Conservation (phyloP, 805 yeast species). For the Candida caryicola region DNA sequence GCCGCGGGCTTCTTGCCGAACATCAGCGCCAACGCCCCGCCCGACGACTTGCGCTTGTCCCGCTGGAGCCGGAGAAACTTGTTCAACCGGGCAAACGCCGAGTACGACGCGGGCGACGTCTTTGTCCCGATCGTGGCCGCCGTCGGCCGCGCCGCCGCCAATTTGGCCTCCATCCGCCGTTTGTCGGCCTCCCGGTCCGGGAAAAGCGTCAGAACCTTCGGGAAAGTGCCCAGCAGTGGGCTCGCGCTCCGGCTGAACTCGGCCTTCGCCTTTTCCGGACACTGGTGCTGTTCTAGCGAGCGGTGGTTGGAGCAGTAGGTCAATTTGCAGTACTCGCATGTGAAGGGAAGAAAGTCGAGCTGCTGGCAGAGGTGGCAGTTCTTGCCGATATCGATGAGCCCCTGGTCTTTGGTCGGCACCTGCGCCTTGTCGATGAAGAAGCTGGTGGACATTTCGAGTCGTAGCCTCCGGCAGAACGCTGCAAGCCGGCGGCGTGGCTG, state of each 20-base stretch:
- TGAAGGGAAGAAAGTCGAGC: slow-evolving; percentile 58
- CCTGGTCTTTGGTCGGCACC: slow-evolving; percentile 23
- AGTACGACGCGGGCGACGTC: slow-evolving; percentile 22
- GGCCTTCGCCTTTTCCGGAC: slow-evolving; percentile 19
- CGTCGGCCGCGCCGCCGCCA: slow-evolving; percentile 11
- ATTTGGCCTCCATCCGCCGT: slow-evolving; percentile 28
- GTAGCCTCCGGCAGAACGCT: no score
- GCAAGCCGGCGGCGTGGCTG: no score
- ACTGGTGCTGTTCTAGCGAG: slow-evolving; percentile 29
- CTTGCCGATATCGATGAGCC: slow-evolving; percentile 55
- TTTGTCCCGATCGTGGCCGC: slow-evolving; percentile 24
- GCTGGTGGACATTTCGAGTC: slow-evolving; percentile 9
- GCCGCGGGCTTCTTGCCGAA: slow-evolving; percentile 4
- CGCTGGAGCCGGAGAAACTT: slow-evolving; percentile 28
- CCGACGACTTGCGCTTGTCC: slow-evolving; percentile 5
- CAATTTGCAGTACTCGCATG: slow-evolving; percentile 46
- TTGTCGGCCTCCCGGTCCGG: slow-evolving; percentile 49
- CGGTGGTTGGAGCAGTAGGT: slow-evolving; percentile 54
- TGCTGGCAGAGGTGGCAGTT: slow-evolving; percentile 52
- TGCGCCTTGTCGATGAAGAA: slow-evolving; percentile 22
- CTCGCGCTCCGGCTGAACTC: slow-evolving; percentile 5
- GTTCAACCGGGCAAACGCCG: slow-evolving; percentile 26
- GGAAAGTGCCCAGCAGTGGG: slow-evolving; percentile 14
- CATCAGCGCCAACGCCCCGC: slow-evolving; percentile 4
- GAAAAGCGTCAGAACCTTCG: slow-evolving; percentile 47